A percentile compares a stretch with the other conserved stretches of the same genome.
These are phyloP conservation scores for Bacidia gigantensis DNA, from an alignment of 495 filamentous ascomycete genomes.

Conservation along the genomic window DNA sequence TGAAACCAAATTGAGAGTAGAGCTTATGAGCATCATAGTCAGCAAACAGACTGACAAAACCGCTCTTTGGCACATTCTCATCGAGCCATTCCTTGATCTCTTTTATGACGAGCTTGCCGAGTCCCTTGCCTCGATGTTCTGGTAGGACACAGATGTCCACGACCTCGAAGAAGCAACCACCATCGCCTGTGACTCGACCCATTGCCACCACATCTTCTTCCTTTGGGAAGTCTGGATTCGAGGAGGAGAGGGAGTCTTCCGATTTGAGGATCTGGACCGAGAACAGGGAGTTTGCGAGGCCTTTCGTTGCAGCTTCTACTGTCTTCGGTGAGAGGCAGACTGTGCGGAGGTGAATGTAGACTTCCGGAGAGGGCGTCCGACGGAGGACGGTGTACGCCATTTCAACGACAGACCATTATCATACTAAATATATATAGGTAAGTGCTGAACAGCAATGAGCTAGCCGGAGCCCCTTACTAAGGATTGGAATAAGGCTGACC, in stretches of 20 bases:
- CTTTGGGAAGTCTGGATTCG: background rate
- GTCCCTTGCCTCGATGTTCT: constrained; percentile 33
- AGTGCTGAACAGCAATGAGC: too few species aligned
- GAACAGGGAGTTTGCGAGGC: constrained; percentile 14
- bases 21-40: constrained; percentile 31
- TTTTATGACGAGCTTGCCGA: constrained; percentile 35
- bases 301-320: constrained; percentile 6
- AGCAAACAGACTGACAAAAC: constrained; percentile 34
- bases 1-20: constrained; percentile 36
- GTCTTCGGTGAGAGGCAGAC: constrained; percentile 10
- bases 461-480: too few species aligned
- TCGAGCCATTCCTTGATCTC: constrained; percentile 28
- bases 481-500: too few species aligned
- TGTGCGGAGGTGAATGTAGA: constrained; percentile 5
- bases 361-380: constrained; percentile 2
- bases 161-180: constrained; percentile 39
- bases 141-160: constrained; percentile 40
- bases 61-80: constrained; percentile 23
- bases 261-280: constrained; percentile 1
- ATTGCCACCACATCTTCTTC: constrained; percentile 23
- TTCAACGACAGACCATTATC: background rate
- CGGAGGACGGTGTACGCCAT: background rate
- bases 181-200: constrained; percentile 40
- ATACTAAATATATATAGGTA: background rate
- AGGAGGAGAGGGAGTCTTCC: background rate